These are phyloP conservation scores for Didymella arachidicola DNA, from an alignment of 2,329 filamentous ascomycete genomes.

Conservation along the genomic window DNA sequence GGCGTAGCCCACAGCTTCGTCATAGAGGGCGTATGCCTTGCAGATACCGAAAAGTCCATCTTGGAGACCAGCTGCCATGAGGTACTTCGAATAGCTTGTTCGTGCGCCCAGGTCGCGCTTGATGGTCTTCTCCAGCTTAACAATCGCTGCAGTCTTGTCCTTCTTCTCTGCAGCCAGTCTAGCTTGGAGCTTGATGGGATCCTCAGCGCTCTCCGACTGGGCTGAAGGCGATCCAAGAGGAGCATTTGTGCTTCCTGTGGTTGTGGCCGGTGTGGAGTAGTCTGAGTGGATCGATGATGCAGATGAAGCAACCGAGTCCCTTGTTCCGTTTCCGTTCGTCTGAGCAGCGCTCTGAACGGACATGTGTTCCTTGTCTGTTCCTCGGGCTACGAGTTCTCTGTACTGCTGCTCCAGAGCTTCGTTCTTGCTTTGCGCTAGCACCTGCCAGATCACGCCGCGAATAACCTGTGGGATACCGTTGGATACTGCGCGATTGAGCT, in stretches of 20 bases:
- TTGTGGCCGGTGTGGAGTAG: slow-evolving; percentile 68
- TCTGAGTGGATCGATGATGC: slow-evolving; percentile 86
- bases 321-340: slow-evolving; percentile 61
- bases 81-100: slow-evolving; percentile 96
- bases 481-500: slow-evolving; percentile 88
- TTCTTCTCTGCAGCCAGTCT: slow-evolving; percentile 72
- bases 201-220: slow-evolving; percentile 66
- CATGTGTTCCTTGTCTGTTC: slow-evolving; percentile 75
- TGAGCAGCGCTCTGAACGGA: slow-evolving; percentile 33
- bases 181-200: slow-evolving; percentile 70
- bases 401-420: slow-evolving; percentile 90
- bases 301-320: slow-evolving; percentile 76
- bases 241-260: slow-evolving; percentile 53
- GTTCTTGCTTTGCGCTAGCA: slow-evolving; percentile 93
- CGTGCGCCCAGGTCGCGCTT: slow-evolving; percentile 88
- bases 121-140: slow-evolving; percentile 90
- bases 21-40: slow-evolving; percentile 95
- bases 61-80: slow-evolving; percentile 87
- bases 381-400: slow-evolving; percentile 77
- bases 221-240: slow-evolving; percentile 59
- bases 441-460: slow-evolving; percentile 98
- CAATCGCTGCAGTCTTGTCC: slow-evolving; percentile 74
- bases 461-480: slow-evolving; percentile 94
- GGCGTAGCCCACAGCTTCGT: slow-evolving; percentile 93
- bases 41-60: slow-evolving; percentile 94